Percentiles rank a stretch among this genome's conserved stretches.
Evolutionary conservation across 2,329 filamentous ascomycete species (phyloP).

Genomic region (Pezicula radicicola): DNA sequence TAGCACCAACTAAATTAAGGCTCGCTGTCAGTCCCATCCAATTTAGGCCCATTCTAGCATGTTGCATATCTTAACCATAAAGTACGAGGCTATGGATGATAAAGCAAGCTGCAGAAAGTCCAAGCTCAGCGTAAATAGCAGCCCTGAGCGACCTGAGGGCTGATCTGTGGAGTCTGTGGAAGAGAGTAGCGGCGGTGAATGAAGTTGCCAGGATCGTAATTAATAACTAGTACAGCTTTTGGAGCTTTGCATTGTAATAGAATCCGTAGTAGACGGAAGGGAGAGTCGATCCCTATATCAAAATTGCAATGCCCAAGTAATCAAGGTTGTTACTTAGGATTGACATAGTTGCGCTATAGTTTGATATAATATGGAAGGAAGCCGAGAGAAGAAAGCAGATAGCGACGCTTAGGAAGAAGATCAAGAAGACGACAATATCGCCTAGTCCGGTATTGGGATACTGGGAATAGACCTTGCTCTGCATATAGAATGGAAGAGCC

Average conservation of each 20-base stretch:
- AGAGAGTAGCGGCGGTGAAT: conserved; percentile 28
- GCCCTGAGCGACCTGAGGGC: conserved; percentile 17
- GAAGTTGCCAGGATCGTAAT: conserved; percentile 32
- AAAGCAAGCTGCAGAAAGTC: conserved; percentile 21
- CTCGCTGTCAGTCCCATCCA: background rate
- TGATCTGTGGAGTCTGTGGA: conserved; percentile 13
- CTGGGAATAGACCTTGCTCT: conserved; percentile 23
- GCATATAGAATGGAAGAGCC: conserved; percentile 25
- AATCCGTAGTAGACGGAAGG: conserved; percentile 38
- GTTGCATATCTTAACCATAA: conserved; percentile 15
- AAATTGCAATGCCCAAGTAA: conserved; percentile 35
- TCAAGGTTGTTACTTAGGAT: conserved; percentile 35
- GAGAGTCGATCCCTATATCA: conserved; percentile 36
- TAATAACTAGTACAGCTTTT: conserved; percentile 32
- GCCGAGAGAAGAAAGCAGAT: conserved; percentile 37
- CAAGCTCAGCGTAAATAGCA: conserved; percentile 19
- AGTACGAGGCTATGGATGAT: conserved; percentile 21
- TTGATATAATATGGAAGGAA: conserved; percentile 32
- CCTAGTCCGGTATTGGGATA: conserved; percentile 28
- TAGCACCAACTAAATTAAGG: background rate
- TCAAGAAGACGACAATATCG: conserved; percentile 36
- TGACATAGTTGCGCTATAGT: conserved; percentile 33
- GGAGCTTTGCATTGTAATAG: conserved; percentile 34
- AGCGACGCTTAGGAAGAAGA: conserved; percentile 35
- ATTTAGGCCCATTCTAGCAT: conserved; percentile 1